Evolutionary conservation across 2,329 filamentous ascomycete genomes (phyloP), one percentile per base, ranked within the genome.

Genomic region (Fusarium xyrophilum): DNA sequence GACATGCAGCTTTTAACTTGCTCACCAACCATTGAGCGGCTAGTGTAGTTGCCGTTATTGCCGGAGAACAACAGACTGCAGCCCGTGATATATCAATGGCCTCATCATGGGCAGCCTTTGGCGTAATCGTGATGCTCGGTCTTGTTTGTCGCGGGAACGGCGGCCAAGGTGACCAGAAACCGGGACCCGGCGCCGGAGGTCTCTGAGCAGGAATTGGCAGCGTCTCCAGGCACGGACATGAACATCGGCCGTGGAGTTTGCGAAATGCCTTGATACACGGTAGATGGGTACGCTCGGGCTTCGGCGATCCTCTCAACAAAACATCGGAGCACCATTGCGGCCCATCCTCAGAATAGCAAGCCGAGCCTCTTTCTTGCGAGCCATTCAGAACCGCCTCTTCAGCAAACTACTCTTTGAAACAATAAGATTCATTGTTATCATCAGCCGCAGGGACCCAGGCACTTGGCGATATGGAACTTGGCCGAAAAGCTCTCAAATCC

Each of bases 381-480:
- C 53, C 66, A 67, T 42, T 56, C 52, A 40, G 25, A 56, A 38
- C 3, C 21, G 28, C 28, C 19, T 36, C 23, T 14, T 3, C 5
- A n/a, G n/a, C n/a, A n/a, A n/a, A n/a, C n/a, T n/a, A n/a, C 43
- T 30, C 27, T 25, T 14, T 27, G 36, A 30, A 32, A 44, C 50
- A 42, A 38, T 48, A 27, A 47, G 17, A 39, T 40, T 54, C 25
- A 44, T 25, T 33, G 23, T 25, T 63, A 53, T 53, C 52, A 66
- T 50, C 52, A 66, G 28, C 61, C 36, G 23, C 47, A 66, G 43
- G 21, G 23, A 36, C 33, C 53, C 53, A 67, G 43, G 52, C 23
- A 38, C 44, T 43, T 57, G 63, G 53, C 39, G 36, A 69, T 56
- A 56, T 67, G 57, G 66, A 69, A 69, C 38, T 69, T 69, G 57